Evolutionary conservation across 495 filamentous ascomycete species (phyloP).

Genomic region (Xylaria intraflava): DNA sequence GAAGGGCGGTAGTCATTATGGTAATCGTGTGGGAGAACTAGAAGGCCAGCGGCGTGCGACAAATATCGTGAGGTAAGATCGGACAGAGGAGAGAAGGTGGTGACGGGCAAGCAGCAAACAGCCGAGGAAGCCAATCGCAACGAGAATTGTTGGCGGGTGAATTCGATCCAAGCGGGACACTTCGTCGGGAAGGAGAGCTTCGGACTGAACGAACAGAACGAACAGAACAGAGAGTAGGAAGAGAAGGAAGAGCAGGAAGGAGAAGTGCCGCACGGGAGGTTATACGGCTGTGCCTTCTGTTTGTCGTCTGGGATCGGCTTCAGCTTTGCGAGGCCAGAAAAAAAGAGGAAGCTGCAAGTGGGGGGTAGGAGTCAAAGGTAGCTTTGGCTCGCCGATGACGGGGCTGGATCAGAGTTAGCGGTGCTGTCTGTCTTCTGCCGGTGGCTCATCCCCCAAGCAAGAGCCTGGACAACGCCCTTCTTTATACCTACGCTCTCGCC

Average conservation of each 20-base stretch:
- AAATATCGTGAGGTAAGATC: slow-evolving; percentile 3
- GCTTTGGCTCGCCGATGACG: background rate
- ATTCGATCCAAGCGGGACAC: background rate
- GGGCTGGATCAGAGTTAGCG: no score
- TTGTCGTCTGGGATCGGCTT: no score
- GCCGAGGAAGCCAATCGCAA: slow-evolving; percentile 13
- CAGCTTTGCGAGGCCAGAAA: background rate
- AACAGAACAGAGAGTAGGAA: background rate
- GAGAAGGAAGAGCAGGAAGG: background rate
- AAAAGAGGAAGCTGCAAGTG: background rate
- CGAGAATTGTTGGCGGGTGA: slow-evolving; percentile 2
- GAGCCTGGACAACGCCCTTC: no score
- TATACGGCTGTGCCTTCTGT: no score
- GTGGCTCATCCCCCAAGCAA: no score
- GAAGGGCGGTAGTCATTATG: slow-evolving; percentile 21
- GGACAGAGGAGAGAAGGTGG: background rate
- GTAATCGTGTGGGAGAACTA: background rate
- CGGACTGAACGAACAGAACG: background rate
- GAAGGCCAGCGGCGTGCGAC: slow-evolving; percentile 9
- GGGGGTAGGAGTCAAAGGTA: background rate
- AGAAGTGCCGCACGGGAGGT: no score
- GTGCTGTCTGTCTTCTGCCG: no score
- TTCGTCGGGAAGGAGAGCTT: background rate
- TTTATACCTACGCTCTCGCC: no score
- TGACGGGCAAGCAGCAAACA: background rate